phyloP scores from a whole-genome alignment of 2,329 filamentous ascomycete genomes.

The Colletotrichum tanaceti region DNA sequence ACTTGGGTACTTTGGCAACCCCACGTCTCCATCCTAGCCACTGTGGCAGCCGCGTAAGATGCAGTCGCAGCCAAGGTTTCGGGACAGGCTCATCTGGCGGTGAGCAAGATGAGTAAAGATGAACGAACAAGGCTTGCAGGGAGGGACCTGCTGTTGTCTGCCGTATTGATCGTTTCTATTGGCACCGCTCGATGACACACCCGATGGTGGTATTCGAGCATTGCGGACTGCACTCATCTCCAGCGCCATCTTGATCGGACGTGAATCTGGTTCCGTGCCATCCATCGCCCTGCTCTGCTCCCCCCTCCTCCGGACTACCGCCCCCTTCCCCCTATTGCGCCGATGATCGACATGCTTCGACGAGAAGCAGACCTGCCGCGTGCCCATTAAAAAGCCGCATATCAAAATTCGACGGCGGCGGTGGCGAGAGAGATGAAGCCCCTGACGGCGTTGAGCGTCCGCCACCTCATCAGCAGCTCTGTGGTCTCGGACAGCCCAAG shows the following conservation, averaged over 20 bases:
- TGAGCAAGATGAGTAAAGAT: constrained; percentile 26
- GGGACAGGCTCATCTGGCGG: constrained; percentile 28
- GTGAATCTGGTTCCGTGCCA: constrained; percentile 22
- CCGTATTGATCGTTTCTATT: constrained; percentile 7
- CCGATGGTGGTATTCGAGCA: neutral
- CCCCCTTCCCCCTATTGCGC: constrained; percentile 9
- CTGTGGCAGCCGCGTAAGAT: constrained; percentile 27
- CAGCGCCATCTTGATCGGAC: constrained; percentile 25
- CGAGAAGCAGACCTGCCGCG: neutral
- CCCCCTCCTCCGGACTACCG: neutral
- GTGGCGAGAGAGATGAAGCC: constrained; percentile 32
- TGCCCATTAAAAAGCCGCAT: constrained; percentile 18
- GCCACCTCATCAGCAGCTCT: constrained; percentile 38
- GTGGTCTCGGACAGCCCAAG: constrained; percentile 28
- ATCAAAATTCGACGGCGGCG: constrained; percentile 35
- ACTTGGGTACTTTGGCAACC: constrained; percentile 17
- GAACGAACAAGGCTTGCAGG: constrained; percentile 28
- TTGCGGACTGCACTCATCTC: neutral
- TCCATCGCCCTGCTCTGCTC: neutral
- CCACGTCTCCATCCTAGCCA: constrained; percentile 14
- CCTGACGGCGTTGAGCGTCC: constrained; percentile 35
- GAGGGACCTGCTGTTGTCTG: constrained; percentile 22
- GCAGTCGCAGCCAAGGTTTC: constrained; percentile 36
- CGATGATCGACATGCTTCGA: constrained; percentile 15
- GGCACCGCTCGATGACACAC: constrained; percentile 2